A percentile compares a stretch with the other conserved stretches of the same genome.
Evolutionary conservation across 202 grass and related monocot species (phyloP).

Genomic region (Panicum virgatum): DNA sequence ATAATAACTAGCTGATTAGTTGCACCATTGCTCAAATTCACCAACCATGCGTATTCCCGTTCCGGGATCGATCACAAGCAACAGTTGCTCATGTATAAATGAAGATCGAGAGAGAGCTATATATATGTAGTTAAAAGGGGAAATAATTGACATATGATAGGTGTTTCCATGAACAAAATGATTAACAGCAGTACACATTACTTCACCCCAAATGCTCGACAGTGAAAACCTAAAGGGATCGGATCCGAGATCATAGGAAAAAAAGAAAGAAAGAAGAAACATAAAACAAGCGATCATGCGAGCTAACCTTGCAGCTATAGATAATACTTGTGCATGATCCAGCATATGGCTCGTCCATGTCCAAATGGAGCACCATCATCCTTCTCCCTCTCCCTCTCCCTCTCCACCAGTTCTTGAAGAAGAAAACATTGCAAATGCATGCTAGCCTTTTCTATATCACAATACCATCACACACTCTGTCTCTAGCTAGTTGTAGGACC

Average conservation of each 20-base stretch:
- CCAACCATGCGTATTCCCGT: too few relatives aligned
- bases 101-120: not conserved
- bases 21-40: conserved; percentile 20
- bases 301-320: conserved; percentile 31
- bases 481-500: conserved; percentile 31
- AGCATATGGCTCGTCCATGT: conserved; percentile 15
- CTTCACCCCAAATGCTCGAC: conserved; percentile 27
- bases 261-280: not conserved
- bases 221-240: conserved; percentile 30
- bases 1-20: too few relatives aligned
- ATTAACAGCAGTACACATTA: conserved; percentile 44
- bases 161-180: conserved; percentile 39
- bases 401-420: conserved; percentile 19
- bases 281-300: conserved; percentile 33
- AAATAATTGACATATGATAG: conserved; percentile 36
- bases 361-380: not conserved
- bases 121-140: not conserved
- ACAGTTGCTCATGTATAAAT: not conserved
- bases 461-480: conserved; percentile 28
- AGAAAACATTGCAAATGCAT: conserved; percentile 25
- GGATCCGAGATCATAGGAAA: too few relatives aligned
- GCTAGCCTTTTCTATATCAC: conserved; percentile 44
- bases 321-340: conserved; percentile 44
- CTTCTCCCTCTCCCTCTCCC: not conserved
- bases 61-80: not conserved